Percentiles rank a stretch among this genome's conserved stretches.
Conservation (phyloP, 2,329 filamentous ascomycete genomes). For the Penicillium sp. region DNA sequence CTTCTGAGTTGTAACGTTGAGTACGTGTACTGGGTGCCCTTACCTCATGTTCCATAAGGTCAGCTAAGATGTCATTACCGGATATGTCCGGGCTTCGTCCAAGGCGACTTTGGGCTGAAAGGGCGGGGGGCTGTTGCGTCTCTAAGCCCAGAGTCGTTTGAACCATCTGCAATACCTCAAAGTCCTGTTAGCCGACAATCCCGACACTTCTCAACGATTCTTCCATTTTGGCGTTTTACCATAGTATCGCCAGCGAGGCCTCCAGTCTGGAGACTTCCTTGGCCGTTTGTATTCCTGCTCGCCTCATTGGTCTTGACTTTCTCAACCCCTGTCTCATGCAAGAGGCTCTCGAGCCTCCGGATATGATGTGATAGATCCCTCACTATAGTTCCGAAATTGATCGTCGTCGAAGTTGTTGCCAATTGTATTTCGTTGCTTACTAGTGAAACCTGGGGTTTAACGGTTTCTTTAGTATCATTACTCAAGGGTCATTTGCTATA, state of each 20-base stretch:
- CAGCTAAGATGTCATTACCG: neutral
- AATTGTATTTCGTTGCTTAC: neutral
- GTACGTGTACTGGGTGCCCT: neutral
- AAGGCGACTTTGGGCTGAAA: neutral
- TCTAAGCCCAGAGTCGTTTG: neutral
- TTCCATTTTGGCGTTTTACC: neutral
- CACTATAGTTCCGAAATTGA: neutral
- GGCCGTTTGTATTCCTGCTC: neutral
- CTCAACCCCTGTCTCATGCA: neutral
- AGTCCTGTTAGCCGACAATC: neutral
- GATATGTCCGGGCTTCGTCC: neutral
- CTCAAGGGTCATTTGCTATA: neutral
- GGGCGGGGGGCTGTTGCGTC: neutral
- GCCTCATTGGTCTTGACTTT: neutral
- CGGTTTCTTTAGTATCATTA: neutral
- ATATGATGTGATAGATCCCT: neutral
- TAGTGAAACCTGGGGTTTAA: neutral
- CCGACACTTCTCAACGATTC: neutral
- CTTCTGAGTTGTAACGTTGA: neutral
- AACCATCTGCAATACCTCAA: neutral
- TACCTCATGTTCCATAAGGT: neutral
- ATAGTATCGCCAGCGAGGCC: neutral
- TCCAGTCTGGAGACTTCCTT: neutral
- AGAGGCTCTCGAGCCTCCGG: neutral
- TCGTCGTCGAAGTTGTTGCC: neutral